Base-by-base conservation (phyloP, 2,329 filamentous ascomycete species). In the Chaetomiaceae sp. region DNA sequence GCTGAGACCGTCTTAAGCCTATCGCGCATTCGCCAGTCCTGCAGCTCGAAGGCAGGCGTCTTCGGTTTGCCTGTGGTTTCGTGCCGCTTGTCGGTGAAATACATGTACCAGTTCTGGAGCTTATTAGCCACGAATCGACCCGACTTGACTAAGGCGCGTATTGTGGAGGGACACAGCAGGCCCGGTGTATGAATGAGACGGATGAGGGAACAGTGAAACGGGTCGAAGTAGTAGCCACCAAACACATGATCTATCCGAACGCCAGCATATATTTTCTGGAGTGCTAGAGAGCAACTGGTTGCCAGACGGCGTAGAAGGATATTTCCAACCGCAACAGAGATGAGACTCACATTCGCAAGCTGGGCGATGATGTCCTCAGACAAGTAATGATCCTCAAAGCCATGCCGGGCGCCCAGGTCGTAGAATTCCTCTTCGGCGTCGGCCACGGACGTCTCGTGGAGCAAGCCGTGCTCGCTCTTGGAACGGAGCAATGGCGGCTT, bases 11-110 rank as follows among this genome's bases (percentile, higher is more conserved):
- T 98, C 72, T 98, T 98, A 52, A 97, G 74, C 12, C 93, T 80
- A 65, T 98, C 93, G 57, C 89, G 84, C 86, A 97, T 96, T 48
- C 93, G 85, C 93, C 93, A 98, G 64, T 97, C 93, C 62, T 95
- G 86, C 6, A 95, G 70, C 52, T 81, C 74, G 56, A 78, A 79
- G 20, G 70, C 65, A 15, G 74, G 76, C 42, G 80, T 76, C 62
- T 89, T 88, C 14, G 89, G 88, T 56, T 90, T 88, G 18, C 89
- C 93, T 29, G 88, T 91, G 18, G 88, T 93, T 64, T 97, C 93
- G 68, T 98, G 93, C 43, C 91, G 84, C 68, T 97, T 97, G 67
- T 98, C 93, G 53, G 91, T 96, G 67, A 87, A 98, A 69, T 98
- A 98, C 91, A 97, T 97, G 72, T 95, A 97, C 81, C 95, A 98